Conservation (phyloP, 2,329 filamentous ascomycete species). For the Pseudogymnoascus sp. region DNA sequence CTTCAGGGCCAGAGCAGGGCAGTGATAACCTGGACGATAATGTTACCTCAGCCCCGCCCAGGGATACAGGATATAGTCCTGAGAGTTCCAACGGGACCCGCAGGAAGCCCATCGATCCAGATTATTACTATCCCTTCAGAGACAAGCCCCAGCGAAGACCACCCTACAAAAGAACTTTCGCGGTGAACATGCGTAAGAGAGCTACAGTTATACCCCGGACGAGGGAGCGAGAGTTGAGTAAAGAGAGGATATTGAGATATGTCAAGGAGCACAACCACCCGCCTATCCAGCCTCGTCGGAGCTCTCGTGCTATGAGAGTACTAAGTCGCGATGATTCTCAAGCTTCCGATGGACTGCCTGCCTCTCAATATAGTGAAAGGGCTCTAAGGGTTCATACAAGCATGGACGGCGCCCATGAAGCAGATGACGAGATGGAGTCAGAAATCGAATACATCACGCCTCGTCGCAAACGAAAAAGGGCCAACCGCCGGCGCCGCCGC, state of each 20-base stretch:
- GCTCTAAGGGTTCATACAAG: neutral
- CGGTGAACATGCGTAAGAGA: neutral
- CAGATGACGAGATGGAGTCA: neutral
- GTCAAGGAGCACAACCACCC: conserved; percentile 12
- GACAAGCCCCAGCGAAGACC: neutral
- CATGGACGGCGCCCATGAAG: neutral
- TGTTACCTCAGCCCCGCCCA: neutral
- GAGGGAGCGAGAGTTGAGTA: neutral
- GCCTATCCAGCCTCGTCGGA: conserved; percentile 13
- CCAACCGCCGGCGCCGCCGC: neutral
- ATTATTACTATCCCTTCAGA: neutral
- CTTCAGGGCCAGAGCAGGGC: neutral
- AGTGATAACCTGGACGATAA: neutral
- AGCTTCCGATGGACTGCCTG: neutral
- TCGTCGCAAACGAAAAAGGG: neutral
- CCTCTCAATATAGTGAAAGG: neutral
- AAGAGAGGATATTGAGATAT: conserved; percentile 5
- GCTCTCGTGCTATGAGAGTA: neutral
- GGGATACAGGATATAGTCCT: neutral
- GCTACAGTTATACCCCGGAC: neutral
- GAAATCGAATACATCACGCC: neutral
- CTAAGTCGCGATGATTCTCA: neutral
- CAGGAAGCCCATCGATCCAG: neutral
- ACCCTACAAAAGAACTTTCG: neutral
- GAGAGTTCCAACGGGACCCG: neutral